Evolutionary conservation across 176 grass and related monocot genomes (phyloP).

Genomic region (Musa itinerans): DNA sequence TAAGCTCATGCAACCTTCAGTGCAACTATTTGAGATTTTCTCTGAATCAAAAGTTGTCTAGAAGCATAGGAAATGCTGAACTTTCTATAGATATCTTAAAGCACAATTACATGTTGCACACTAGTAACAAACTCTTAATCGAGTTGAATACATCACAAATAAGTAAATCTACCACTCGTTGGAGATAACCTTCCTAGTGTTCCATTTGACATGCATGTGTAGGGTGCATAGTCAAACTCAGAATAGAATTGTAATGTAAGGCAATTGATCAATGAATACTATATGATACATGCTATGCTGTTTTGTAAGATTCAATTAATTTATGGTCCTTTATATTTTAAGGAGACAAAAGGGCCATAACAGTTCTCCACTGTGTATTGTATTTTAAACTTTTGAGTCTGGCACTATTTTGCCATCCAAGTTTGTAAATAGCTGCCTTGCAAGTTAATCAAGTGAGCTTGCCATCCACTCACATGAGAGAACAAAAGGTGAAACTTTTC

Average conservation of each 20-base stretch:
- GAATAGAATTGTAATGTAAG: too few relatives aligned
- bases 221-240: too few relatives aligned
- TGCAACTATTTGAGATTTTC: neutral
- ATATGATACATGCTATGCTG: too few relatives aligned
- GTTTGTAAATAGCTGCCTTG: neutral
- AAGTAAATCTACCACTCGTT: neutral
- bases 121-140: neutral
- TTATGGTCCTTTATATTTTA: too few relatives aligned
- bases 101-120: neutral
- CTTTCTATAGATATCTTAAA: neutral
- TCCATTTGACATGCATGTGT: too few relatives aligned
- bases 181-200: neutral
- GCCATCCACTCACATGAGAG: too few relatives aligned
- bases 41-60: neutral
- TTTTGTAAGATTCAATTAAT: too few relatives aligned
- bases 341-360: too few relatives aligned
- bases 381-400: neutral
- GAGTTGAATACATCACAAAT: neutral
- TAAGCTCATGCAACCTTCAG: neutral
- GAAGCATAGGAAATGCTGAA: neutral
- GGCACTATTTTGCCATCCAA: neutral
- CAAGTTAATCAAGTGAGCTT: neutral
- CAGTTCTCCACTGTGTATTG: too few relatives aligned
- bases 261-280: too few relatives aligned
- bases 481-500: neutral